Evolutionary conservation across 371 early-diverging fungal genomes (phyloP), one percentile per base, ranked within the genome.

Genomic region (Dinochytrium kinnereticum): DNA sequence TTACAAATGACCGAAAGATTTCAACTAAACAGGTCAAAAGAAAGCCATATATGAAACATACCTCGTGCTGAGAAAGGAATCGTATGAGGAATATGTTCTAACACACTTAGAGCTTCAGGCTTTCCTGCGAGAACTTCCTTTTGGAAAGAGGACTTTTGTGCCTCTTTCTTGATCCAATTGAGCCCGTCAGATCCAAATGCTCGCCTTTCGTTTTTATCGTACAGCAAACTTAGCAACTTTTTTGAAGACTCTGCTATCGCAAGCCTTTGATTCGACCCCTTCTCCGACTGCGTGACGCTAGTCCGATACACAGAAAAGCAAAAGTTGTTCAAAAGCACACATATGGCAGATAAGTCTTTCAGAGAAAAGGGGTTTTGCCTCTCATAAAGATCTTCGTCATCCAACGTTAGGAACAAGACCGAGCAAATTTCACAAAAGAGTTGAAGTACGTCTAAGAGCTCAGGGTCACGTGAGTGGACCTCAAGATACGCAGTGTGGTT

Each of bases 341-440:
- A 49, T 5, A 82, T 49, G 1, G 7, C 53, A 1, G 68, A 21
- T 1, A 80, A 51, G 50, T 80, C 76, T 3, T 40, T 64, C 44
- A 78, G 68, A 10, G 31, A 21, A 57, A 82, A 77, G n/a, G 82
- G 82, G 1, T 66, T 31, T 59, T 78, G 75, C 44, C 50, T 36
- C 26, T 75, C 76, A 71, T 82, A 80, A 7, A 82, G 50, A 37
- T 82, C 82, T 19, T 72, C 80, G 28, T 82, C 79, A 49, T 78
- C 78, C 1, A 82, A 73, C 26, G 80, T 80, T 24, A 88, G 87
- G 80, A 90, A 88, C 19, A 89, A 78, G 28, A 90, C 76, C 17
- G 84, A 82, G 37, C 85, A 85, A 21, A 81, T 82, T 73, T 90
- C 89, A 65, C 90, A 91, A 78, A 91, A 91, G 28, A 89, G 74